A percentile compares a stretch with the other conserved stretches of the same genome.
These are phyloP conservation scores for Xenoacremonium recifei DNA, from an alignment of 2,329 filamentous ascomycete species.

Conservation along the genomic window DNA sequence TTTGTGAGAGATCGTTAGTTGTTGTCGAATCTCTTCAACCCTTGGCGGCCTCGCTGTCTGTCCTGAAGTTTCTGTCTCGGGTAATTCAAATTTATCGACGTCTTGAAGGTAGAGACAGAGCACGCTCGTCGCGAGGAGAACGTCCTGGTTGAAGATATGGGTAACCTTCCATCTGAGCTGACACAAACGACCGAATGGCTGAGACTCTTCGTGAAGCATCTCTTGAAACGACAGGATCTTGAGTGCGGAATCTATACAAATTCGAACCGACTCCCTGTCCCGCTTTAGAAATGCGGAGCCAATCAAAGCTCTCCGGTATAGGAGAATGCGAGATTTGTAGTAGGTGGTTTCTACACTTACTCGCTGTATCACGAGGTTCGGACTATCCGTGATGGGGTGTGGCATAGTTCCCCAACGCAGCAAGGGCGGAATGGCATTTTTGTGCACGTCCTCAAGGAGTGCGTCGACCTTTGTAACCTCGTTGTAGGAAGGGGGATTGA, in stretches of 20 bases:
- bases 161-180: conserved; percentile 11
- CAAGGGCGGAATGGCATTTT: conserved; percentile 7
- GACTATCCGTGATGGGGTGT: conserved; percentile 12
- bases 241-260: conserved; percentile 13
- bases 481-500: conserved; percentile 8
- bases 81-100: conserved; percentile 10
- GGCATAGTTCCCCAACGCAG: conserved; percentile 8
- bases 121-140: conserved; percentile 14
- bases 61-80: conserved; percentile 7
- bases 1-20: conserved; percentile 8
- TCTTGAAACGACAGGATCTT: conserved; percentile 13
- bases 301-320: conserved; percentile 12
- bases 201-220: conserved; percentile 14
- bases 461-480: conserved; percentile 7
- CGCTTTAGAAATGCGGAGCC: conserved; percentile 6
- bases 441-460: conserved; percentile 12
- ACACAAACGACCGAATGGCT: conserved; percentile 13
- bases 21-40: conserved; percentile 11
- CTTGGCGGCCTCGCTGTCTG: conserved; percentile 3
- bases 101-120: conserved; percentile 14
- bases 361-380: conserved; percentile 13
- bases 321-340: conserved; percentile 10
- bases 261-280: conserved; percentile 7
- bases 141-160: conserved; percentile 12
- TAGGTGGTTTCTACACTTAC: conserved; percentile 12